Percentiles rank a stretch among this genome's conserved stretches.
Conservation (phyloP, 805 yeast species). For the Pichia gijzeniarum region DNA sequence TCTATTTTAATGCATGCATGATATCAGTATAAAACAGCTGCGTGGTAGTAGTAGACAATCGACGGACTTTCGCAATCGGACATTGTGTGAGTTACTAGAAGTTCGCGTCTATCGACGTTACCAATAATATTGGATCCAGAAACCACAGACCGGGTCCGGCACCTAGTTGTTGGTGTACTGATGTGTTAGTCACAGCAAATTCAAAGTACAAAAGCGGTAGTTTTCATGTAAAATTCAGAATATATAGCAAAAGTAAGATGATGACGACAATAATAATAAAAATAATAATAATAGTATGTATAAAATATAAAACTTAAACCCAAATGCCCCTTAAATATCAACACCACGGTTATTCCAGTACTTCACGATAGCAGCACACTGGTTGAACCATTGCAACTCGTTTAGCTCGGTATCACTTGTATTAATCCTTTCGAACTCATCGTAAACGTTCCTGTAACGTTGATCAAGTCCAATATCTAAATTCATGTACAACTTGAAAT, state of each 20-base stretch:
- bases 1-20: too few relatives aligned
- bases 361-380: slow-evolving; percentile 14
- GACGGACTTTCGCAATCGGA: too few relatives aligned
- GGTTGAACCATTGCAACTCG: slow-evolving; percentile 30
- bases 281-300: background rate
- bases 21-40: too few relatives aligned
- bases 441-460: slow-evolving; percentile 30
- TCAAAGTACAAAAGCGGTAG: too few relatives aligned
- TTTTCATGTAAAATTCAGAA: too few relatives aligned
- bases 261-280: background rate
- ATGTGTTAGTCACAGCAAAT: too few relatives aligned
- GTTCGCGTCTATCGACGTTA: too few relatives aligned
- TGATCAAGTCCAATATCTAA: slow-evolving; percentile 38
- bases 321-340: slow-evolving; percentile 1
- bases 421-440: slow-evolving; percentile 29
- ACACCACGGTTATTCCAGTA: slow-evolving; percentile 14
- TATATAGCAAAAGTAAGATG: background rate
- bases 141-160: too few relatives aligned
- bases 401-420: slow-evolving; percentile 33
- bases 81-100: too few relatives aligned
- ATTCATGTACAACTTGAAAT: slow-evolving; percentile 36
- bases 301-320: background rate
- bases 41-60: too few relatives aligned
- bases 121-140: too few relatives aligned
- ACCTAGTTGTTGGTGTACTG: too few relatives aligned